Percentiles rank a stretch among this genome's conserved stretches.
Evolutionary conservation across 2,329 filamentous ascomycete genomes (phyloP).

Genomic region (Cordyceps fumosorosea): DNA sequence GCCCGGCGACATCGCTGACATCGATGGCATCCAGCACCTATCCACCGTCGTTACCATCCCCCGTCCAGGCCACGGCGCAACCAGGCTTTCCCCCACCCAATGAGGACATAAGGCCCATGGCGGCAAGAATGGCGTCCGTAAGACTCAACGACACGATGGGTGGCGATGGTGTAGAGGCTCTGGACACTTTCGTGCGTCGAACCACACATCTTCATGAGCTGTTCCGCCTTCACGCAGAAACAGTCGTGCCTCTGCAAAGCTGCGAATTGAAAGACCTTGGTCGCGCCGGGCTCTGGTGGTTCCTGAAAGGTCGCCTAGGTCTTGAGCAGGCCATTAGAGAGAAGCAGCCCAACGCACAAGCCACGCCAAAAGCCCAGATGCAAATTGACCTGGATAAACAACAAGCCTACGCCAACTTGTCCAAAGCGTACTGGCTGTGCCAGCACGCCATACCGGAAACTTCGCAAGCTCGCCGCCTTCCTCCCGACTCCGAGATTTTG

Average conservation of each 20-base stretch:
- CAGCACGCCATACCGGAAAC: constrained; percentile 48
- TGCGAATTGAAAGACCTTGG: constrained; percentile 62
- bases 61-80: constrained; percentile 13
- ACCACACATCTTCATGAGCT: constrained; percentile 69
- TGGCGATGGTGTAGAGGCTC: constrained; percentile 55
- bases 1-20: constrained; percentile 33
- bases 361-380: constrained; percentile 42
- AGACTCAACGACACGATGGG: constrained; percentile 35
- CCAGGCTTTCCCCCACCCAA: constrained; percentile 22
- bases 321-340: constrained; percentile 67
- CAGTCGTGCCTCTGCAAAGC: constrained; percentile 57
- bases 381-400: constrained; percentile 52
- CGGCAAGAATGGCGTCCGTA: constrained; percentile 29
- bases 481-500: constrained; percentile 40
- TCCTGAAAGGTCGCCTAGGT: constrained; percentile 69
- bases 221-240: constrained; percentile 72
- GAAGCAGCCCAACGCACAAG: constrained; percentile 33
- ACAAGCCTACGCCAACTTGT: constrained; percentile 79
- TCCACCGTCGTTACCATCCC: constrained; percentile 17
- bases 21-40: constrained; percentile 27
- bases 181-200: constrained; percentile 62
- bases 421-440: constrained; percentile 80
- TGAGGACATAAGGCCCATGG: constrained; percentile 22
- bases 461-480: constrained; percentile 34
- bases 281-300: constrained; percentile 81